phyloP scores from a whole-genome alignment of 768 basidiomycete genomes.

The Myochromella boudieri region DNA sequence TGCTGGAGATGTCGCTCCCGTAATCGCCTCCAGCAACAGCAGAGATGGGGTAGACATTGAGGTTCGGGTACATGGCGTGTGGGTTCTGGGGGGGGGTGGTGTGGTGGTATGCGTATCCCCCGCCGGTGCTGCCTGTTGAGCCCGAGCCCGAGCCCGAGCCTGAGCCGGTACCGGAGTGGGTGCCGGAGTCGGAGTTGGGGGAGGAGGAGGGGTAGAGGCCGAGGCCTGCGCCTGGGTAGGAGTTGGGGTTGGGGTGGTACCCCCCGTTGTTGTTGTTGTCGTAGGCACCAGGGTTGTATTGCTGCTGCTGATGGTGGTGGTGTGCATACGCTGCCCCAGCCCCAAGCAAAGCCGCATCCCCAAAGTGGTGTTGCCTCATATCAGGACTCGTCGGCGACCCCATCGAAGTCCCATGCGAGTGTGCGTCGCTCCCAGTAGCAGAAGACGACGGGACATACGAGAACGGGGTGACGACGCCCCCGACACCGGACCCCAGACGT shows the following conservation, averaged over 20 bases:
- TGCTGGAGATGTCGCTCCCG: too few species aligned
- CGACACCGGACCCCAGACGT: constrained; percentile 27
- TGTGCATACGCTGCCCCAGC: background rate
- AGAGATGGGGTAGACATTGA: background rate
- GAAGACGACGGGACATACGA: constrained; percentile 9
- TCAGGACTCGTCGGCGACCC: background rate
- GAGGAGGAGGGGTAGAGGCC: too few species aligned
- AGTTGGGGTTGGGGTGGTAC: too few species aligned
- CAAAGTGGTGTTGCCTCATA: background rate
- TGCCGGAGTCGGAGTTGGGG: too few species aligned
- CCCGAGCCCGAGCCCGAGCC: constrained; percentile 5
- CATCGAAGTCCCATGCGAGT: too few species aligned
- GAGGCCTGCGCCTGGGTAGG: too few species aligned
- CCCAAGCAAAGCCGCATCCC: background rate
- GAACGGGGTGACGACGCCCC: constrained; percentile 35
- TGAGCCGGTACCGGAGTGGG: background rate
- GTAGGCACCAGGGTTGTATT: background rate
- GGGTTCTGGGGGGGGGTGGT: background rate
- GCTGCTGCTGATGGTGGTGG: background rate
- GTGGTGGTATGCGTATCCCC: constrained; percentile 3
- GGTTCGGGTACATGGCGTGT: background rate
- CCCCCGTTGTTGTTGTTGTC: background rate
- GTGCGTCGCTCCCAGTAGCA: background rate
- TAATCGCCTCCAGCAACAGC: too few species aligned
- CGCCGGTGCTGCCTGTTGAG: constrained; percentile 1